Conservation (phyloP, 495 filamentous ascomycete genomes). For the Hypoxylon rickii region DNA sequence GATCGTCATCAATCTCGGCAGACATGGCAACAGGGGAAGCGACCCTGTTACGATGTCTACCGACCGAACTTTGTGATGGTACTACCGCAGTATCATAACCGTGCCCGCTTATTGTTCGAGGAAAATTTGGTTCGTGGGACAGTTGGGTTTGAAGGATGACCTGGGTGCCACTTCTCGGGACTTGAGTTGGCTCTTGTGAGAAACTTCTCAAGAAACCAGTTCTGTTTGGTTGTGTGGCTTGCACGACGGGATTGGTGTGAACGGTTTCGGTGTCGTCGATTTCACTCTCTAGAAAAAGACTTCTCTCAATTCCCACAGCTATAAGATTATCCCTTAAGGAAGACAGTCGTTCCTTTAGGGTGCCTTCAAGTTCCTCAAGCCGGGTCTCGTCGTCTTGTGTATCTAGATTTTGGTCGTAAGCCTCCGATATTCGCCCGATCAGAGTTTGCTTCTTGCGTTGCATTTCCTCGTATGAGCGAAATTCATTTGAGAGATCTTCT, state of each 20-base stretch:
- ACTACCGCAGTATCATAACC: conserved; percentile 5
- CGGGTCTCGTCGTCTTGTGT: conserved; percentile 44
- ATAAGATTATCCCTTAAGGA: conserved; percentile 36
- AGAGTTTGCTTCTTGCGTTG: conserved; percentile 40
- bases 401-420: conserved; percentile 45
- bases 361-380: conserved; percentile 40
- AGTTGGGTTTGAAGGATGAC: conserved; percentile 56
- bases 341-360: conserved; percentile 38
- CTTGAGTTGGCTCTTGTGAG: conserved; percentile 33
- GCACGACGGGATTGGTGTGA: conserved; percentile 27
- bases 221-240: conserved; percentile 31
- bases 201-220: conserved; percentile 11
- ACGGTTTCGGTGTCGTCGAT: neutral
- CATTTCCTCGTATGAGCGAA: conserved; percentile 38
- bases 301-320: conserved; percentile 43
- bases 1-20: conserved; percentile 14
- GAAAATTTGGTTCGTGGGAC: conserved; percentile 18
- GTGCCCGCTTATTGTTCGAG: neutral
- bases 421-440: conserved; percentile 41
- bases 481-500: conserved; percentile 34
- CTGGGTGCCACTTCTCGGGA: conserved; percentile 48
- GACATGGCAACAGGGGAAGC: conserved; percentile 10
- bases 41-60: conserved; percentile 9
- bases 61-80: conserved; percentile 5
- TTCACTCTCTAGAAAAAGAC: conserved; percentile 30